Conservation (phyloP, 257 asterid species). For the Ilex aquifolium region DNA sequence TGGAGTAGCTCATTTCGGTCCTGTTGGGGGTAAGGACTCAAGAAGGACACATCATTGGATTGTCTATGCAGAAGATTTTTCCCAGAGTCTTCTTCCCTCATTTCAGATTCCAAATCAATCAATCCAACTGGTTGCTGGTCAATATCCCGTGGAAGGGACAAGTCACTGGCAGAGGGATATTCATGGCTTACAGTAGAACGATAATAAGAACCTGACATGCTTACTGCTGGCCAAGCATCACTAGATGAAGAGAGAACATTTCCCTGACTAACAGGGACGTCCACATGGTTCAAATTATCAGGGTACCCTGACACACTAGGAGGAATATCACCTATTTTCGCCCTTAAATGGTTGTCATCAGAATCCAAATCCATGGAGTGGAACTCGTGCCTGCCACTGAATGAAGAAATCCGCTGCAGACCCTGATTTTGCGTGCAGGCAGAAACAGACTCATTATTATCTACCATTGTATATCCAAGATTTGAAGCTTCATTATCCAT, state of each 20-base stretch:
- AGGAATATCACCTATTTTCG: slow-evolving; percentile 33
- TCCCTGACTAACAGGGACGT: slow-evolving; percentile 37
- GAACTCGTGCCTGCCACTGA: slow-evolving; percentile 28
- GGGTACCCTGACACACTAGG: slow-evolving; percentile 37
- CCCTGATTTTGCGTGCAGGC: slow-evolving; percentile 32
- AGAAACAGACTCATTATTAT: slow-evolving; percentile 32
- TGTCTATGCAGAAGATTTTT: slow-evolving; percentile 44
- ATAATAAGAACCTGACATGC: slow-evolving; percentile 46
- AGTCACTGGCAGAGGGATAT: slow-evolving; percentile 47
- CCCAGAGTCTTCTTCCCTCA: slow-evolving; percentile 38
- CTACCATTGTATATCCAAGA: slow-evolving; percentile 14
- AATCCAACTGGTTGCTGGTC: slow-evolving; percentile 38
- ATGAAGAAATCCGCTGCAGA: slow-evolving; percentile 34
- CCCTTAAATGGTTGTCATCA: slow-evolving; percentile 22
- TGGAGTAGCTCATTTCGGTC: slow-evolving; percentile 59
- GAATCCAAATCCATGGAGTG: slow-evolving; percentile 41
- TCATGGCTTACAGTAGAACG: slow-evolving; percentile 43
- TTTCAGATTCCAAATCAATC: slow-evolving; percentile 34
- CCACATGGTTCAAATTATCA: slow-evolving; percentile 34
- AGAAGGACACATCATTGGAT: slow-evolving; percentile 30
- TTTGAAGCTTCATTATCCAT: slow-evolving; percentile 28
- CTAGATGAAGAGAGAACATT: slow-evolving; percentile 33
- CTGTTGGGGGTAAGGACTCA: slow-evolving; percentile 43
- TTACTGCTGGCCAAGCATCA: slow-evolving; percentile 60
- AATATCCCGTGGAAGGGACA: slow-evolving; percentile 53